Evolutionary conservation across 148 eudicot genomes (phyloP).

Genomic region (Tetragonia tetragonoides): DNA sequence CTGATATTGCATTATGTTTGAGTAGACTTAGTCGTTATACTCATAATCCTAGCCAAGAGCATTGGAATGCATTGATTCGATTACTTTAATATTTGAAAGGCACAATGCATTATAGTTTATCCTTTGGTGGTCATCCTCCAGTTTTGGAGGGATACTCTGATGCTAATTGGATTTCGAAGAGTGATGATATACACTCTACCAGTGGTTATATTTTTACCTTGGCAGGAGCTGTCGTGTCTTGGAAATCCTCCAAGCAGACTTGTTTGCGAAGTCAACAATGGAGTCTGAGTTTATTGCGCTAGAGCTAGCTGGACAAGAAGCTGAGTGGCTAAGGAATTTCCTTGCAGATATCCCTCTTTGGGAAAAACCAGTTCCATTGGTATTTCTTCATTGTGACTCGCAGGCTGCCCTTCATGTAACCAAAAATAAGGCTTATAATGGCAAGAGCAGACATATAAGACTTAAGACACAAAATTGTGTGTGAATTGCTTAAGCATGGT

Average conservation of each 20-base stretch:
- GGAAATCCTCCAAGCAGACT: conserved; percentile 10
- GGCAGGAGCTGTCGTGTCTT: neutral
- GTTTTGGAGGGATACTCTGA: neutral
- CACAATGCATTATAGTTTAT: neutral
- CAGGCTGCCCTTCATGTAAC: neutral
- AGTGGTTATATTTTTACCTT: conserved; percentile 9
- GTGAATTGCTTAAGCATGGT: neutral
- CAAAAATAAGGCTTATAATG: conserved; percentile 9
- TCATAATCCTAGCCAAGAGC: conserved; percentile 4
- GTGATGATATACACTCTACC: conserved; percentile 4
- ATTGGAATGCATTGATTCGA: conserved; percentile 5
- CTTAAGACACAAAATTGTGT: neutral
- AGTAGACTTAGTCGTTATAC: conserved; percentile 2
- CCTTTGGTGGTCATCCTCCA: neutral
- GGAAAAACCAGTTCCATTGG: neutral
- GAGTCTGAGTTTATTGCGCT: neutral
- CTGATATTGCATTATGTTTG: neutral
- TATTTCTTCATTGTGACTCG: neutral
- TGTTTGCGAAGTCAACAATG: neutral
- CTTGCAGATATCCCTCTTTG: conserved; percentile 1
- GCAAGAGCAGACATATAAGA: neutral
- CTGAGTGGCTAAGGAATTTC: conserved; percentile 6
- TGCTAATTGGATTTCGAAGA: neutral
- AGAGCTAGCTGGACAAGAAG: neutral
- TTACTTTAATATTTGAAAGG: neutral